Conservation (phyloP, 2,329 filamentous ascomycete species). For the Fusarium liriodendri region DNA sequence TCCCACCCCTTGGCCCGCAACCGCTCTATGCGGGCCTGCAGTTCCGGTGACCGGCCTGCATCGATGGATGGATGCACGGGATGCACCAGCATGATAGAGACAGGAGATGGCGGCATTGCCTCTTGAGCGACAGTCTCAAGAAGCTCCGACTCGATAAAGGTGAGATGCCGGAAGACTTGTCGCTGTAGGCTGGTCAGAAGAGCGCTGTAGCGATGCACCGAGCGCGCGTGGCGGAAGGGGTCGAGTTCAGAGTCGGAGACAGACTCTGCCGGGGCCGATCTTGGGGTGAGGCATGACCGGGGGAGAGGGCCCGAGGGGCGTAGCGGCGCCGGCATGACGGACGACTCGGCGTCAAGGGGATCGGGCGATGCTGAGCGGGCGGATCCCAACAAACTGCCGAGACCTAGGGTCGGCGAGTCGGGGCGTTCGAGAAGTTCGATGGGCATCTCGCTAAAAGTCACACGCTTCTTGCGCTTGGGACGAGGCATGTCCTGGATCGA, state of each 20-base stretch:
- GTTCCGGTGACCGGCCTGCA: constrained; percentile 54
- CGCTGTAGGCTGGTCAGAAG: constrained; percentile 60
- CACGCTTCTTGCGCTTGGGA: constrained; percentile 52
- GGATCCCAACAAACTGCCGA: constrained; percentile 56
- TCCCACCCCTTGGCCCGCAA: constrained; percentile 67
- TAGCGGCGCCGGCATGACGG: neutral
- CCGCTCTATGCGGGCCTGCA: constrained; percentile 64
- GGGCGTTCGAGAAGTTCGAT: constrained; percentile 64
- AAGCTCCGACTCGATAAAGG: constrained; percentile 57
- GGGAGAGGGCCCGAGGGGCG: constrained; percentile 30
- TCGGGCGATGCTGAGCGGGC: constrained; percentile 40
- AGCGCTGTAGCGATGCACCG: constrained; percentile 61
- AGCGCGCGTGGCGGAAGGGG: constrained; percentile 55
- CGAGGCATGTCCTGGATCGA: constrained; percentile 51
- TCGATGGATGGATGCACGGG: constrained; percentile 42
- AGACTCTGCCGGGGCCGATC: constrained; percentile 15
- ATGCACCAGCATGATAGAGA: neutral
- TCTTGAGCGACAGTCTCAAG: constrained; percentile 39
- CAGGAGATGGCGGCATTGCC: constrained; percentile 13
- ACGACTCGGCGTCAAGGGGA: constrained; percentile 18
- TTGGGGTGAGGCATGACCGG: constrained; percentile 29
- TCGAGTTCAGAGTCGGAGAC: constrained; percentile 40
- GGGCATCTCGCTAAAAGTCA: constrained; percentile 50
- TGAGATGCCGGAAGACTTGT: constrained; percentile 62
- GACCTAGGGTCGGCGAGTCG: constrained; percentile 70